Evolutionary conservation across 2,329 filamentous ascomycete species (phyloP), one percentile per base, ranked within the genome.

Genomic region (Alternaria metachromatica): DNA sequence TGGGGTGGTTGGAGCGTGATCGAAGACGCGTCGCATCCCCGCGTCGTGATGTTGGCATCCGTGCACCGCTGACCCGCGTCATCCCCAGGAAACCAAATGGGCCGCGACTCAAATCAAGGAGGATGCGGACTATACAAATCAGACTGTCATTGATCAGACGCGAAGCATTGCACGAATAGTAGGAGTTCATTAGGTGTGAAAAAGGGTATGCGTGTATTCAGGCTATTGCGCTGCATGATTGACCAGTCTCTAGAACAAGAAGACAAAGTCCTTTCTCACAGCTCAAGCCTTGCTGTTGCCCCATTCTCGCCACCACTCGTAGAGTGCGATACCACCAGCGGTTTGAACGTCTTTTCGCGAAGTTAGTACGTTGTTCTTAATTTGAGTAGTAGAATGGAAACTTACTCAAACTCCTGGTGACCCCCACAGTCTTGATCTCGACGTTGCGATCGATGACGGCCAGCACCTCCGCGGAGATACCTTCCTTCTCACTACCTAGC

Each of bases 401-500:
- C 66, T 66, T 63, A 68, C 66, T 87, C 76, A 87, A 75, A 71
- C 84, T 86, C 68, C 85, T 79, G 30, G 85, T 87, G 7, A 86
- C 79, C 0, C 85, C 85, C 53, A 80, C 78, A 64, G 86, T 86
- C 54, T 79, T 78, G 51, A 87, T 85, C 73, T 87, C 85, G 6
- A 87, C 83, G 63, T 85, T 83, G 25, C 84, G 65, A 78, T 86
- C 84, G 55, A 85, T 80, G 62, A 85, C 83, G 0, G 78, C 78
- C 53, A 87, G 66, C 23, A 87, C 79, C 46, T 82, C 74, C 0
- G 80, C 82, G 7, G 83, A 82, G 21, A 87, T 84, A 0, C 85
- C 85, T 59, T 84, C 83, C 69, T 81, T 83, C 74, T 87, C 85
- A 41, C 82, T 84, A 0, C 85, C 85, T 20, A 87, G 73, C 5